A percentile compares a stretch with the other conserved stretches of the same genome.
Evolutionary conservation across 305 asterid genomes (phyloP).

Genomic region (Solanum aculeatissimum): DNA sequence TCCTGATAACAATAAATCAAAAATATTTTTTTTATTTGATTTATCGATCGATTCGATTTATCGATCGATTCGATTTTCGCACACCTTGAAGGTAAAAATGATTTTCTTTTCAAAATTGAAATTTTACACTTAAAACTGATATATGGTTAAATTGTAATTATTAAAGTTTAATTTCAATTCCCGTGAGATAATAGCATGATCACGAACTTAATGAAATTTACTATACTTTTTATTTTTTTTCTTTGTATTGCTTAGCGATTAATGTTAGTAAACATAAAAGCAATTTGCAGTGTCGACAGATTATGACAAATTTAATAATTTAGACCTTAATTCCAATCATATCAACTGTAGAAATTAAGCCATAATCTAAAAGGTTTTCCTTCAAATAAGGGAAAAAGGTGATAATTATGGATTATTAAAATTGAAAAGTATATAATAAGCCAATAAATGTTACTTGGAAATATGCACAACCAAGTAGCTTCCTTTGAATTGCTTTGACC

Average conservation of each 20-base stretch:
- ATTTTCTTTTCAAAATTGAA: background rate
- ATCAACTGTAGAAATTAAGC: background rate
- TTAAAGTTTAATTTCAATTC: background rate
- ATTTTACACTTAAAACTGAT: background rate
- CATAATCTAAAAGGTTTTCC: background rate
- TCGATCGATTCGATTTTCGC: no score
- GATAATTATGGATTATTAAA: background rate
- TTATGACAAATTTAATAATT: background rate
- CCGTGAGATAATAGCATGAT: background rate
- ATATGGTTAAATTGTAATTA: background rate
- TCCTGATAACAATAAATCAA: no score
- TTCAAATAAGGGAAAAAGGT: background rate
- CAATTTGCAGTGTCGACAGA: background rate
- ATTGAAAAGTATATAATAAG: background rate
- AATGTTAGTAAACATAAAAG: background rate
- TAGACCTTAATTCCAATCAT: background rate
- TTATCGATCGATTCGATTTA: no score
- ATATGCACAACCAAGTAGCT: background rate
- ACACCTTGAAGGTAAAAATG: background rate
- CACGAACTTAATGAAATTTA: background rate
- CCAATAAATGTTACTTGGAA: background rate
- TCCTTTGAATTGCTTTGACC: constrained; percentile 1
- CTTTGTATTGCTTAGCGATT: background rate
- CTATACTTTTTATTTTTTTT: background rate
- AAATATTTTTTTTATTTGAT: no score